Evolutionary conservation across 805 yeast genomes (phyloP), one percentile per base, ranked within the genome.

Genomic region (Cephaloascus albidus): DNA sequence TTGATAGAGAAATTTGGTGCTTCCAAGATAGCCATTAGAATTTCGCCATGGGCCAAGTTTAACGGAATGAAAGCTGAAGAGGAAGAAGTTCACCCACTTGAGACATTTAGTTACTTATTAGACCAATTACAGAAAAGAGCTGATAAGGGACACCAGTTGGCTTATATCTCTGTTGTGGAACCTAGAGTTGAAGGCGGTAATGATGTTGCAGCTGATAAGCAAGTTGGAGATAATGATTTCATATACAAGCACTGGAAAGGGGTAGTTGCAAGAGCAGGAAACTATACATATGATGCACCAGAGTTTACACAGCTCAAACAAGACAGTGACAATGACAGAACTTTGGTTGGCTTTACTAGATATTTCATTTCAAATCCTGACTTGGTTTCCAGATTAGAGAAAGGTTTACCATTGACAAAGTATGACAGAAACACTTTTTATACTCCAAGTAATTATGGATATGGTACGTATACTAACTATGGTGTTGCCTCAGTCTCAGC

Each of bases 341-440:
- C 45, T 17, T 47, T 63, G 35, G 47, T 68, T 30, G 74, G 65
- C 1, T 53, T 62, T 43, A 80, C 80, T 26, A 65, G 81, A 44
- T 59, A 55, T 40, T 75, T 65, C 52, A 65, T 72, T 37, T 55
- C 78, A 26, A 77, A 76, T 55, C 81, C 83, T 1, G 83, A 78
- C 49, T 51, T 78, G 28, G 69, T 65, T 17, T 47, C 56, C n/a
- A 58, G 77, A 43, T 40, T 76, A 33, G 54, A 61, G 43, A 53
- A 68, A 26, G 67, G 66, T 23, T 39, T 53, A 28, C 63, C 64
- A 35, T 53, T 74, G 42, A 61, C 58, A 42, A 45, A 55, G 26
- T 77, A 75, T 48, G 63, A 74, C 51, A 63, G 80, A 50, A 42
- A 47, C 17, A 64, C 72, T 8, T 77, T 77, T 55, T 78, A 76